Conservation (phyloP, 345 rosid genomes). For the Gossypium mustelinum region DNA sequence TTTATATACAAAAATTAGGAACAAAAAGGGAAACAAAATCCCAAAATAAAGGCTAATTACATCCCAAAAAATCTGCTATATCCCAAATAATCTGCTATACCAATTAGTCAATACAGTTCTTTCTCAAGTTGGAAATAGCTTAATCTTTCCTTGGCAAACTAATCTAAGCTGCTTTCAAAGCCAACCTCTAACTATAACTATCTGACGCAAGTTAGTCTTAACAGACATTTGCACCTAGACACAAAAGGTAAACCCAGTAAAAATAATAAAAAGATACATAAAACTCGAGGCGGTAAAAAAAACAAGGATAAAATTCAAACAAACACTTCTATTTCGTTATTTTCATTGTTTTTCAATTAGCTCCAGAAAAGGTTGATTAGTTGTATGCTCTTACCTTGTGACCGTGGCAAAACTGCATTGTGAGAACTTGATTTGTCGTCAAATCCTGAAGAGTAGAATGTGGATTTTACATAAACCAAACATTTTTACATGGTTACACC, state of each 20-base stretch:
- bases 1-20: too few relatives aligned
- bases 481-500: neutral
- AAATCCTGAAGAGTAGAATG: slow-evolving; percentile 41
- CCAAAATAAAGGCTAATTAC: too few relatives aligned
- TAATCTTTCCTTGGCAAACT: neutral
- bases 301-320: neutral
- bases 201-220: neutral
- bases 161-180: neutral
- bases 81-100: too few relatives aligned
- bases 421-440: slow-evolving; percentile 71
- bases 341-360: neutral
- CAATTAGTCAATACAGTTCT: neutral
- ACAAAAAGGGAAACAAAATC: too few relatives aligned
- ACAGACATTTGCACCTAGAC: neutral
- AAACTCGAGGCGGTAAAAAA: neutral
- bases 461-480: slow-evolving; percentile 11
- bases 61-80: too few relatives aligned
- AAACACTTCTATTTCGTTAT: neutral
- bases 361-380: neutral
- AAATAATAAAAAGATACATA: neutral
- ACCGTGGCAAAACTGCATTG: slow-evolving; percentile 80
- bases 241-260: neutral
- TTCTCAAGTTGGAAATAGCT: neutral
- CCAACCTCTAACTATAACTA: neutral
- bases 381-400: slow-evolving; percentile 46